A percentile compares a stretch with the other conserved stretches of the same genome.
Conservation (phyloP, 1,139 yeast genomes). For the Taphrina sp. region DNA sequence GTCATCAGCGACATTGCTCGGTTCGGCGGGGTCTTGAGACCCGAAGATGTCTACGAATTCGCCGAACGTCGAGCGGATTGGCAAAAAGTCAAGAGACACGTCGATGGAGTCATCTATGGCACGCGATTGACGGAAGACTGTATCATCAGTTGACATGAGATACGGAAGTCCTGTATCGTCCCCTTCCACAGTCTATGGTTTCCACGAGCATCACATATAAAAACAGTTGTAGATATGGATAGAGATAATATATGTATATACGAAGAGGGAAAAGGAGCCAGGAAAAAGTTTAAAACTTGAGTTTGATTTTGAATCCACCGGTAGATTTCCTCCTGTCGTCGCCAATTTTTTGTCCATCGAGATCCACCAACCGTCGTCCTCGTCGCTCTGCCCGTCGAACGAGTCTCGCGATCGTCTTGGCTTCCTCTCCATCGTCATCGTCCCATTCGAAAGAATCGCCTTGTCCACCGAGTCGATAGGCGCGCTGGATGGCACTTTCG, state of each 20-base stretch:
- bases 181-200: no score
- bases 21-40: conserved; percentile 84
- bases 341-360: neutral
- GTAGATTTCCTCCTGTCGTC: neutral
- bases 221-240: no score
- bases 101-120: conserved; percentile 94
- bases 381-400: conserved; percentile 16
- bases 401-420: conserved; percentile 11
- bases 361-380: neutral
- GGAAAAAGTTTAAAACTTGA: conserved; percentile 20
- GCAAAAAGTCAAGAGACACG: conserved; percentile 70
- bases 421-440: conserved; percentile 18
- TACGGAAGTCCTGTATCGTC: no score
- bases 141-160: conserved; percentile 18
- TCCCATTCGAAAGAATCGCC: conserved; percentile 5
- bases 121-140: conserved; percentile 21
- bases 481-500: conserved; percentile 11
- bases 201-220: no score
- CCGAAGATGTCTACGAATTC: conserved; percentile 90
- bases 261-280: no score
- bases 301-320: conserved; percentile 16
- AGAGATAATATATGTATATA: no score
- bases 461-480: conserved; percentile 4
- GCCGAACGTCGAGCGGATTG: conserved; percentile 88
- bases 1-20: conserved; percentile 79